Percentiles rank a stretch among this genome's conserved stretches.
Conservation (phyloP, 2,329 filamentous ascomycete genomes). For the Conoideocrella luteorostrata region DNA sequence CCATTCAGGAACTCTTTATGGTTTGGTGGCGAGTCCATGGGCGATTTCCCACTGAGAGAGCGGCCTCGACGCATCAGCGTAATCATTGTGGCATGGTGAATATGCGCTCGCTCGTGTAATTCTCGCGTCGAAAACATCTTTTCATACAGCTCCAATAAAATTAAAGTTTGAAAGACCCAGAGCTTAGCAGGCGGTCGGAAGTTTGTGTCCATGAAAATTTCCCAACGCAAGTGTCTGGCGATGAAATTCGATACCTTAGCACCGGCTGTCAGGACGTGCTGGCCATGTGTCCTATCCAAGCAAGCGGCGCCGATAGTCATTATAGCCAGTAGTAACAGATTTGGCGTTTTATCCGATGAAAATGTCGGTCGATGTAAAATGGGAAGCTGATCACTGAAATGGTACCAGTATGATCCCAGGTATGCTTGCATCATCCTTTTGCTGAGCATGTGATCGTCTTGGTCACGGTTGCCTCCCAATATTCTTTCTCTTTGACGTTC, state of each 20-base stretch:
- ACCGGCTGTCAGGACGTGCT: slow-evolving; percentile 67
- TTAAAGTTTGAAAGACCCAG: slow-evolving; percentile 89
- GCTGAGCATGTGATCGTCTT: slow-evolving; percentile 64
- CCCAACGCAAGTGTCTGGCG: slow-evolving; percentile 90
- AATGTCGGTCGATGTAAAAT: slow-evolving; percentile 95
- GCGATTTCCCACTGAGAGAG: slow-evolving; percentile 79
- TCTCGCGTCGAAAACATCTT: slow-evolving; percentile 95
- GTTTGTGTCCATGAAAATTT: slow-evolving; percentile 86
- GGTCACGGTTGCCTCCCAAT: slow-evolving; percentile 68
- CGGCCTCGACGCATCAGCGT: slow-evolving; percentile 92
- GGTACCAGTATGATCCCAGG: slow-evolving; percentile 86
- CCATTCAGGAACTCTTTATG: too few species aligned
- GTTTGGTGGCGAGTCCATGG: slow-evolving; percentile 77
- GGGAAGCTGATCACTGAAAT: slow-evolving; percentile 90
- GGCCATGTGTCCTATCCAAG: slow-evolving; percentile 73
- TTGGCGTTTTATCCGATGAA: slow-evolving; percentile 77
- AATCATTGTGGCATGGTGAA: slow-evolving; percentile 92
- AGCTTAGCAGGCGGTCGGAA: slow-evolving; percentile 89
- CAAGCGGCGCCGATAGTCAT: slow-evolving; percentile 91
- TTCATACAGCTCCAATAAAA: slow-evolving; percentile 88
- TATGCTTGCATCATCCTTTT: slow-evolving; percentile 94
- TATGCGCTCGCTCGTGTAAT: slow-evolving; percentile 89
- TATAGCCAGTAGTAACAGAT: slow-evolving; percentile 76
- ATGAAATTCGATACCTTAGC: slow-evolving; percentile 82
- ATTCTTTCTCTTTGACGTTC: slow-evolving; percentile 71